These are phyloP conservation scores for Capsicum rhomboideum DNA, from an alignment of 257 asterid genomes.

Conservation along the genomic window DNA sequence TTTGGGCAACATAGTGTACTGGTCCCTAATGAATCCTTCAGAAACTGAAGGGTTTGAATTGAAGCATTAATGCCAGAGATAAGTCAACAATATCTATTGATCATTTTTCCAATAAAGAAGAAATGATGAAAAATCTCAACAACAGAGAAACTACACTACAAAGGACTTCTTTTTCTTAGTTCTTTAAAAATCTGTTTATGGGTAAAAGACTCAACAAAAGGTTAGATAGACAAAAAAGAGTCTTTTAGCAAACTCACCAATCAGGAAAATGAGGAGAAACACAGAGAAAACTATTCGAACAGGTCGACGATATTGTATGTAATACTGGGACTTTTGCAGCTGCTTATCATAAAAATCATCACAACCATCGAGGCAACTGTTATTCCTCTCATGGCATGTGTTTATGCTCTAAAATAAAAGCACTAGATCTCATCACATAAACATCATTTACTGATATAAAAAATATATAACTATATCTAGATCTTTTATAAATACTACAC, in stretches of 20 bases:
- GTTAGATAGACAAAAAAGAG: not conserved
- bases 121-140: not conserved
- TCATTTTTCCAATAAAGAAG: not conserved
- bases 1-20: too few relatives aligned
- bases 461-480: not conserved
- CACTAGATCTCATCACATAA: constrained; percentile 1
- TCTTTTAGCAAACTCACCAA: constrained; percentile 51
- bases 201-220: not conserved
- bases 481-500: not conserved
- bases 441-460: not conserved
- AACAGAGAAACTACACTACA: not conserved
- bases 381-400: constrained; percentile 51
- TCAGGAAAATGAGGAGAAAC: constrained; percentile 46
- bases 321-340: constrained; percentile 84
- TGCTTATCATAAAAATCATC: constrained; percentile 62
- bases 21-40: too few relatives aligned
- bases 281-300: constrained; percentile 46
- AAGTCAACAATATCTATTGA: not conserved
- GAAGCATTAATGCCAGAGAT: not conserved
- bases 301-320: constrained; percentile 71
- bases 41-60: not conserved
- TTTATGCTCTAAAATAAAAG: constrained; percentile 38
- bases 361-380: constrained; percentile 61
- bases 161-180: not conserved
- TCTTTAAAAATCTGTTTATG: not conserved